A percentile compares a stretch with the other conserved stretches of the same genome.
These are phyloP conservation scores for Hypericum androsaemum DNA, from an alignment of 345 rosid genomes.

Conservation along the genomic window DNA sequence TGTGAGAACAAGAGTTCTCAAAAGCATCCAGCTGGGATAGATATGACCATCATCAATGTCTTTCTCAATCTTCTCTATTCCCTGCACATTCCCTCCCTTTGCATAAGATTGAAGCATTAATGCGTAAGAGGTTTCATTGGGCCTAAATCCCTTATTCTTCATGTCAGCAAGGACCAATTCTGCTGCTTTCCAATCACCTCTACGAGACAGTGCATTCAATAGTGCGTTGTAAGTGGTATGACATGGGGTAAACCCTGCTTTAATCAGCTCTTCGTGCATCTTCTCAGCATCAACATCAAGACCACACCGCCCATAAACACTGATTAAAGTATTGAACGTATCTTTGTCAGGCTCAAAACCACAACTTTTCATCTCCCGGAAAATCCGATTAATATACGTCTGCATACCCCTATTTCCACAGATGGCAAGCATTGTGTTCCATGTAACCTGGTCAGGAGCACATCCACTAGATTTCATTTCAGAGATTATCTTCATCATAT, in stretches of 20 bases:
- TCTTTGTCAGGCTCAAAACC: constrained; percentile 88
- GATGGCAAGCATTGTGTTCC: constrained; percentile 85
- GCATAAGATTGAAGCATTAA: constrained; percentile 68
- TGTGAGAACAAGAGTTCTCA: constrained; percentile 67
- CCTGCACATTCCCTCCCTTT: constrained; percentile 54
- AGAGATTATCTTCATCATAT: constrained; percentile 57
- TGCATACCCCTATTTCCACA: constrained; percentile 68
- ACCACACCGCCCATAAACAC: constrained; percentile 80
- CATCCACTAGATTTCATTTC: constrained; percentile 82
- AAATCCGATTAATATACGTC: constrained; percentile 49
- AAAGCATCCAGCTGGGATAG: constrained; percentile 88
- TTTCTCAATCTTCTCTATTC: constrained; percentile 58
- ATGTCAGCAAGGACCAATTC: constrained; percentile 65
- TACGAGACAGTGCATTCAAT: constrained; percentile 68
- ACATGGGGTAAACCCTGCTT: constrained; percentile 71
- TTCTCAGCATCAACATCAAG: constrained; percentile 56
- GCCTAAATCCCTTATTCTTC: constrained; percentile 70
- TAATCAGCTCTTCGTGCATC: constrained; percentile 62
- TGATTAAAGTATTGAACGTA: constrained; percentile 75
- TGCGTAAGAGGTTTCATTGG: constrained; percentile 68
- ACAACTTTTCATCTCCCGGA: constrained; percentile 76
- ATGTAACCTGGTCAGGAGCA: constrained; percentile 71
- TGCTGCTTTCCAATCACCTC: constrained; percentile 71
- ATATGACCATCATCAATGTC: constrained; percentile 53
- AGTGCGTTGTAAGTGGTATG: constrained; percentile 76